A percentile compares a stretch with the other conserved stretches of the same genome.
Evolutionary conservation across 2,329 filamentous ascomycete species (phyloP).

Genomic region (Rhinocladiella similis): DNA sequence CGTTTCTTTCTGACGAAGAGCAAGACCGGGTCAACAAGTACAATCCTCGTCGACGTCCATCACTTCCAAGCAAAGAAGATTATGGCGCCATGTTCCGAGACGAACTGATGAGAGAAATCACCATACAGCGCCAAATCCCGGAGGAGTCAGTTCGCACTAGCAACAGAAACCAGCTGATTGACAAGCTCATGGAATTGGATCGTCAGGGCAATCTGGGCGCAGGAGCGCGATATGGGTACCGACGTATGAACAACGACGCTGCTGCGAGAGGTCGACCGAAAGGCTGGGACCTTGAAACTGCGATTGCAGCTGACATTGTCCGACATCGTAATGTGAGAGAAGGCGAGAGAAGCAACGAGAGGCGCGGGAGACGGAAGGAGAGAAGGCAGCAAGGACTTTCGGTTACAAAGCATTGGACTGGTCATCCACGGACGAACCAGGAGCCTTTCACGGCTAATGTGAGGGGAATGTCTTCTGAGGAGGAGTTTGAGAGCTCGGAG

Average conservation of each 20-base stretch:
- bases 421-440: background rate
- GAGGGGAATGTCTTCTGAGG: background rate
- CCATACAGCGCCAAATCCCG: constrained; percentile 1
- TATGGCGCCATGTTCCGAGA: constrained; percentile 19
- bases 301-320: background rate
- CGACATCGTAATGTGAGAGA: too few species aligned
- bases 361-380: background rate
- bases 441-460: background rate
- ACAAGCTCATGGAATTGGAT: constrained; percentile 13
- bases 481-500: background rate
- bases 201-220: constrained; percentile 6
- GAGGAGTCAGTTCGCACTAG: background rate
- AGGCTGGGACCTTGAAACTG: constrained; percentile 2
- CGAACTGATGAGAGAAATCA: constrained; percentile 18
- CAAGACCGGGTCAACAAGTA: background rate
- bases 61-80: constrained; percentile 5
- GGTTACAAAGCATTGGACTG: background rate
- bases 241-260: background rate
- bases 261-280: constrained; percentile 1
- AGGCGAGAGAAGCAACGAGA: background rate
- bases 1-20: constrained; percentile 6
- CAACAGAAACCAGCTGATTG: constrained; percentile 6
- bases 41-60: background rate
- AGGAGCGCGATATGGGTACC: constrained; percentile 11
- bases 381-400: background rate